phyloP scores from a whole-genome alignment of 306 rosid genomes.

The Casuarina cunninghamiana region DNA sequence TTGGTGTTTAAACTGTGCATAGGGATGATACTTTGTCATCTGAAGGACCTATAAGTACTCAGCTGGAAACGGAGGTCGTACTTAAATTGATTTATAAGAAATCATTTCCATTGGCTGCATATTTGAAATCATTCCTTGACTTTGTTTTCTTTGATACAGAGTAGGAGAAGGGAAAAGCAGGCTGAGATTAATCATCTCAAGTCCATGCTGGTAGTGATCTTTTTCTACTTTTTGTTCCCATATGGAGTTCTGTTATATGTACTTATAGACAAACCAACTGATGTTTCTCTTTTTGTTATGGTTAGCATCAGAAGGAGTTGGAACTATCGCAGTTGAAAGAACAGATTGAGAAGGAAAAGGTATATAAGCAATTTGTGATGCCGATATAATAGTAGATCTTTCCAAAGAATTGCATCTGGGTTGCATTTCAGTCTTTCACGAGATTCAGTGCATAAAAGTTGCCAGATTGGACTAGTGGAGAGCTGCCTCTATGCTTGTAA shows the following conservation, averaged over 20 bases:
- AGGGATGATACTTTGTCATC: slow-evolving; percentile 54
- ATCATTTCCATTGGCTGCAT: slow-evolving; percentile 24
- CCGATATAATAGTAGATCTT: slow-evolving; percentile 14
- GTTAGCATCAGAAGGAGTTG: slow-evolving; percentile 80
- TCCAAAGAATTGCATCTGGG: slow-evolving; percentile 8
- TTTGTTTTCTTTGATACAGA: slow-evolving; percentile 46
- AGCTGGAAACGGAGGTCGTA: slow-evolving; percentile 68
- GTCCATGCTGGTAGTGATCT: slow-evolving; percentile 71
- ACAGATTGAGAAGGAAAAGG: slow-evolving; percentile 84
- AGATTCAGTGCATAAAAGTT: slow-evolving; percentile 2
- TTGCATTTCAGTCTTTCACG: background rate
- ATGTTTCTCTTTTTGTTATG: slow-evolving; percentile 22
- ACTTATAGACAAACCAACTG: slow-evolving; percentile 19
- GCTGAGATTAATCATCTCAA: slow-evolving; percentile 69
- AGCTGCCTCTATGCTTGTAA: background rate
- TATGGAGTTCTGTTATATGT: slow-evolving; percentile 6
- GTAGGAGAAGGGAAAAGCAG: slow-evolving; percentile 44
- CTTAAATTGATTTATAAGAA: slow-evolving; percentile 9
- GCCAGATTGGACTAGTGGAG: slow-evolving; percentile 1
- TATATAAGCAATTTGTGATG: slow-evolving; percentile 35
- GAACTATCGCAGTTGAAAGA: slow-evolving; percentile 76
- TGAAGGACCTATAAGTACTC: slow-evolving; percentile 38
- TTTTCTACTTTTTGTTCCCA: slow-evolving; percentile 13
- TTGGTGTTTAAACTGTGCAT: slow-evolving; percentile 26
- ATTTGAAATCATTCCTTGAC: slow-evolving; percentile 25